Base-by-base conservation (phyloP, 2,329 filamentous ascomycete species). In the Trichoderma hamatum region DNA sequence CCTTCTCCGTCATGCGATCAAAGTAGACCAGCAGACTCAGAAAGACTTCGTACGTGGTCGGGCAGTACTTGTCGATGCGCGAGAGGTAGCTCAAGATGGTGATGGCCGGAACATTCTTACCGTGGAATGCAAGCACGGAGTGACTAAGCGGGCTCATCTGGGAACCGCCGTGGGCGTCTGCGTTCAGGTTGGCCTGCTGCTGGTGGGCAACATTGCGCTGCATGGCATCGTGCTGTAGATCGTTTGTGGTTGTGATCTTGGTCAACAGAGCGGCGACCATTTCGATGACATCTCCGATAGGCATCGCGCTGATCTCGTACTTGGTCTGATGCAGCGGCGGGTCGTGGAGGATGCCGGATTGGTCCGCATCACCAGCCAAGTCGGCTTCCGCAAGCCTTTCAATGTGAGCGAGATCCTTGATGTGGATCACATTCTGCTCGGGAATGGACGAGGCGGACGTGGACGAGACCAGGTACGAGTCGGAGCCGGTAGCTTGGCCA, bases 281-380 rank as follows among this genome's bases (percentile, higher is more conserved):
- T 80, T 98, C 95, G 77, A 99, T 99, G 74, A 99, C 93, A 77
- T 99, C 95, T 72, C 91, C 89, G 67, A 98, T 96, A 64, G 96
- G 96, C 95, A 99, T 98, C 65, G 89, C 92, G 81, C 94, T 97
- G 75, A 99, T 97, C 80, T 98, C 96, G 78, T 97, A 99, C 77
- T 88, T 89, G 81, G 86, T 86, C 72, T 84, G 84, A 73, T 86
- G 85, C 46, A 84, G 78, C 39, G 83, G 84, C 14, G 83, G 81
- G 70, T 84, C 86, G 72, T 84, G 84, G 68, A 84, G 79, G 68
- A 82, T 83, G 74, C 86, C 82, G 72, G 85, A 73, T 2, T 81
- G 81, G 67, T 32, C 60, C 10, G 43, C 56, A 21, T 56, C 58
- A 16, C 81, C 81, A 28, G 83, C 89, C 76, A 90, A 84, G 72